Evolutionary conservation across 225 moss, liverwort and hornwort genomes (phyloP).

Genomic region (Sphagnum contortum): DNA sequence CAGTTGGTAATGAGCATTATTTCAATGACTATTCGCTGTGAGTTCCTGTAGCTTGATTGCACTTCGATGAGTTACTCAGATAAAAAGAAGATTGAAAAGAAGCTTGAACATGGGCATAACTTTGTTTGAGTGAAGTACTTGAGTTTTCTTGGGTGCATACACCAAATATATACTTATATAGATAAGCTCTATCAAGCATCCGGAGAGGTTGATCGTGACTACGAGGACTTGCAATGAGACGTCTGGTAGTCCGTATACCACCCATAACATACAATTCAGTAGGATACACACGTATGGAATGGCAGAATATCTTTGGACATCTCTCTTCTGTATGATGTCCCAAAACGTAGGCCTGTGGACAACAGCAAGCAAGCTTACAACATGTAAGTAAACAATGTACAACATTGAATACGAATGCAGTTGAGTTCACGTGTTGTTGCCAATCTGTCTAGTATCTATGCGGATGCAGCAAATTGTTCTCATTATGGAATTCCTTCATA

Average conservation of each 20-base stretch:
- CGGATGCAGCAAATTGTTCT: no score
- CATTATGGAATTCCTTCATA: no score
- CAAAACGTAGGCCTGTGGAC: constrained; percentile 57
- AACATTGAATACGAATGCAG: no score
- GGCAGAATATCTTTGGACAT: constrained; percentile 46
- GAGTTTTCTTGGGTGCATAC: constrained; percentile 9
- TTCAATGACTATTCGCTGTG: no score
- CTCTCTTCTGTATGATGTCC: constrained; percentile 49
- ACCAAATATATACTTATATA: constrained; percentile 46
- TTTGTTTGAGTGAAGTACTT: constrained; percentile 9
- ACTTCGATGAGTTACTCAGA: neutral
- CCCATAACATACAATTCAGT: constrained; percentile 79
- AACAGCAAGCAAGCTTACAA: no score
- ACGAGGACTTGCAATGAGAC: constrained; percentile 47
- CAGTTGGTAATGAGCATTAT: no score
- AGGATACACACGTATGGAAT: constrained; percentile 69
- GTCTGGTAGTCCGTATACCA: constrained; percentile 48
- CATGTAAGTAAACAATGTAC: no score
- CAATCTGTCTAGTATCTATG: no score
- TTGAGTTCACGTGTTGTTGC: no score
- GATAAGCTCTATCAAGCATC: constrained; percentile 39
- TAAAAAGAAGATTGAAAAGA: neutral
- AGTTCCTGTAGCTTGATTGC: no score
- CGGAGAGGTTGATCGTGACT: constrained; percentile 67
- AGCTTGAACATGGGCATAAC: neutral